phyloP scores from a whole-genome alignment of 2,329 filamentous ascomycete species.

The Xylaria sp. region DNA sequence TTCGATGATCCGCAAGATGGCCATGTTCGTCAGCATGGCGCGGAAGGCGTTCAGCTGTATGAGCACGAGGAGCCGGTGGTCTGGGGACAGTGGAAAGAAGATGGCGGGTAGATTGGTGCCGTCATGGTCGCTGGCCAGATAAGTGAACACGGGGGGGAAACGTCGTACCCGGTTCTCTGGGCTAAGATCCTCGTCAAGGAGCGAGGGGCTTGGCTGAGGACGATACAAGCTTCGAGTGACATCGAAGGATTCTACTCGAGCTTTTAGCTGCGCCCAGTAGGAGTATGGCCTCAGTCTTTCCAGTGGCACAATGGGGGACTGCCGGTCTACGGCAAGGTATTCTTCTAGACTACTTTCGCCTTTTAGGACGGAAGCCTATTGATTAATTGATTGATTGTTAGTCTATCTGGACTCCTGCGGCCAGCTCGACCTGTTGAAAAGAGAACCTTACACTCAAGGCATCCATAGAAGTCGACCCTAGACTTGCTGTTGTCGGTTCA shows the following conservation, averaged over 20 bases:
- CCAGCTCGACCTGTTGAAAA: neutral
- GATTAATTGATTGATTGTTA: neutral
- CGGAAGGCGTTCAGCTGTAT: slow-evolving; percentile 45
- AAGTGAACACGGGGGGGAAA: slow-evolving; percentile 42
- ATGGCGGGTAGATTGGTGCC: slow-evolving; percentile 28
- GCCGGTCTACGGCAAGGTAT: slow-evolving; percentile 1
- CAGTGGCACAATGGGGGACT: slow-evolving; percentile 19
- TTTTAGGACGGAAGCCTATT: slow-evolving; percentile 12
- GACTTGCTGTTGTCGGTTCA: neutral
- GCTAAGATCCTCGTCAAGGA: slow-evolving; percentile 20
- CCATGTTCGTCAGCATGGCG: slow-evolving; percentile 43
- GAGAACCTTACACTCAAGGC: slow-evolving; percentile 17
- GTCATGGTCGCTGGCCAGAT: slow-evolving; percentile 28
- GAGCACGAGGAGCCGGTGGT: slow-evolving; percentile 43
- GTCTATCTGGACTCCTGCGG: neutral
- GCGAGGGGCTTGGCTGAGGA: slow-evolving; percentile 9
- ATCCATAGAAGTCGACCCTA: neutral
- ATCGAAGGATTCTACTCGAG: slow-evolving; percentile 22
- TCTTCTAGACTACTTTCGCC: slow-evolving; percentile 18
- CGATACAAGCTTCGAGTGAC: slow-evolving; percentile 7
- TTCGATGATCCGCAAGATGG: slow-evolving; percentile 40
- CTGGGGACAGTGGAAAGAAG: slow-evolving; percentile 43
- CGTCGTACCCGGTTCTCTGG: slow-evolving; percentile 11
- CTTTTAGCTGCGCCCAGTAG: slow-evolving; percentile 41
- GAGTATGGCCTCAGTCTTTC: slow-evolving; percentile 39